Conservation (phyloP, 306 rosid genomes). For the Lathyrus aphaca region DNA sequence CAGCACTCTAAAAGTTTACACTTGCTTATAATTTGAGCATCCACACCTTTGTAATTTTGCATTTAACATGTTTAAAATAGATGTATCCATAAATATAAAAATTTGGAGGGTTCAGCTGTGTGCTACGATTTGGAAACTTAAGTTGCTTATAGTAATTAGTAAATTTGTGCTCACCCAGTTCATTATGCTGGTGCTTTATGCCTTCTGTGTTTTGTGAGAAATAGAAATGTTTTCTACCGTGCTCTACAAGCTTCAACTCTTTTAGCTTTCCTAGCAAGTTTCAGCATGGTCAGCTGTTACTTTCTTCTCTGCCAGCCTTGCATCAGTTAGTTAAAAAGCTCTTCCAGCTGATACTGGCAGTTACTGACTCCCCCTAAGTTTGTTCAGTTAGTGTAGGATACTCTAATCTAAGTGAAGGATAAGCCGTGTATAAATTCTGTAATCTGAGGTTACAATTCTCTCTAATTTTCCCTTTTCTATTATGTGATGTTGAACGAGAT, state of each 20-base stretch:
- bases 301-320: neutral
- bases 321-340: neutral
- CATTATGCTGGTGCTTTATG: neutral
- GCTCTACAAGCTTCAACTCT: slow-evolving; percentile 1
- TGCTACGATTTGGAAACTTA: neutral
- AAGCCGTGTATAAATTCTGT: neutral
- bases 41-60: slow-evolving; percentile 14
- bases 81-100: neutral
- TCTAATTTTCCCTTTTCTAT: neutral
- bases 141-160: slow-evolving; percentile 2
- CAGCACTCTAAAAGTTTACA: neutral
- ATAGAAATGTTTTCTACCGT: neutral
- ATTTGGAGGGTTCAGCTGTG: slow-evolving; percentile 26
- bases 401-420: neutral
- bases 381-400: neutral
- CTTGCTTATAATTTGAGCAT: slow-evolving; percentile 4
- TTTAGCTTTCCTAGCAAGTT: slow-evolving; percentile 3
- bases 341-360: neutral
- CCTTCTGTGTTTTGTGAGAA: neutral
- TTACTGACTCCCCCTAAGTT: neutral
- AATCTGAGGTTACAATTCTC: neutral
- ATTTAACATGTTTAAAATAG: slow-evolving; percentile 12
- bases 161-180: slow-evolving; percentile 1
- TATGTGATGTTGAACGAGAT: neutral
- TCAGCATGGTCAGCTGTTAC: neutral